These are phyloP conservation scores for Leccinum fibrillosum DNA, from an alignment of 768 basidiomycete species.

Conservation along the genomic window DNA sequence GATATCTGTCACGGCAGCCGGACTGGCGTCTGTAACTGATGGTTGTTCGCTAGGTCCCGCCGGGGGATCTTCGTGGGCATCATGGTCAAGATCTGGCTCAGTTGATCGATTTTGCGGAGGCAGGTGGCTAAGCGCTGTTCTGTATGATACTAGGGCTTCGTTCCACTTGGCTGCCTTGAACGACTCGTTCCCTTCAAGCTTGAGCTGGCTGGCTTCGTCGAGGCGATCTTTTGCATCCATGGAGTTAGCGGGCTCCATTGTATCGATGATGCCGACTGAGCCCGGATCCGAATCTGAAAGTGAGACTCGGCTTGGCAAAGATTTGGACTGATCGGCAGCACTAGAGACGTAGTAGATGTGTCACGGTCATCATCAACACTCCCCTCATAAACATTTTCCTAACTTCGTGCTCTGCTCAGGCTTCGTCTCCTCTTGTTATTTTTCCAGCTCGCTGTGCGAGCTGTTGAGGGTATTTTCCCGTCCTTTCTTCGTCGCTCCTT, in stretches of 20 bases:
- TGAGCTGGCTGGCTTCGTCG: constrained; percentile 56
- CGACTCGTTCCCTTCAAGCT: constrained; percentile 69
- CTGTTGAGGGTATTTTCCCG: constrained; percentile 8
- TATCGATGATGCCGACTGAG: background rate
- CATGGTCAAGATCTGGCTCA: constrained; percentile 15
- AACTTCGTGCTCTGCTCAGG: background rate
- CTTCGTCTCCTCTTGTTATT: background rate
- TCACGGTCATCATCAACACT: background rate
- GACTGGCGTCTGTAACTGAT: constrained; percentile 7
- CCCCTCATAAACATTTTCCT: background rate
- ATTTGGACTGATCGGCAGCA: background rate
- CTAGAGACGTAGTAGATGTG: background rate
- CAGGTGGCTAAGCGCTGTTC: constrained; percentile 60
- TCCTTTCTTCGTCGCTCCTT: background rate
- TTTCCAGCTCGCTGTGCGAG: constrained; percentile 14
- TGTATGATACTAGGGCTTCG: constrained; percentile 70
- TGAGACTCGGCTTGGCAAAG: background rate
- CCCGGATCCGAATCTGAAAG: background rate
- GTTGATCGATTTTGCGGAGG: constrained; percentile 43
- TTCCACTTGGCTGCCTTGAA: constrained; percentile 68
- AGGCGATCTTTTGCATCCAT: constrained; percentile 40
- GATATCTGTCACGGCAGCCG: constrained; percentile 7
- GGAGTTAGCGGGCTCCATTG: background rate
- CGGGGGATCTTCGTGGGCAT: constrained; percentile 19
- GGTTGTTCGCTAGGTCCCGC: constrained; percentile 14